phyloP scores from a whole-genome alignment of 1,284 basidiomycete genomes.

The Phlebopus sp. region DNA sequence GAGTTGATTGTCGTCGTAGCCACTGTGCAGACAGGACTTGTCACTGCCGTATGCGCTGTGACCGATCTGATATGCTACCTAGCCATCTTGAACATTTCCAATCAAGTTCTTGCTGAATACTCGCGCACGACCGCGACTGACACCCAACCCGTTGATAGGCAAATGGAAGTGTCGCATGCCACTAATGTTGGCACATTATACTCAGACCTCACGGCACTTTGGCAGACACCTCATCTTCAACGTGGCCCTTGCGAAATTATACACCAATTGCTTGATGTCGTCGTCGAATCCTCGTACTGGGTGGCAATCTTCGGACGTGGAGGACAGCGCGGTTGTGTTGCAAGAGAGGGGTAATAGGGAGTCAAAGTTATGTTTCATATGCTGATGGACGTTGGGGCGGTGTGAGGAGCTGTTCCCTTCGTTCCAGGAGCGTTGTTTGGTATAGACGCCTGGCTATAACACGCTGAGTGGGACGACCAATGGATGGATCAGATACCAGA shows the following conservation, averaged over 20 bases:
- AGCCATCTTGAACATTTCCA: not conserved
- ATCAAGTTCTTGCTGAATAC: not conserved
- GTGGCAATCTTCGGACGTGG: not conserved
- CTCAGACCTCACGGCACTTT: no score
- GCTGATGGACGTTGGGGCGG: no score
- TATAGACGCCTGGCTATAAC: no score
- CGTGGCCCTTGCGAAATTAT: slow-evolving; percentile 3
- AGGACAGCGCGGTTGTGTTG: no score
- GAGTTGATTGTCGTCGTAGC: slow-evolving; percentile 8
- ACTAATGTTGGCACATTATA: not conserved
- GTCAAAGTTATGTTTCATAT: no score
- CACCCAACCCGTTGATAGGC: not conserved
- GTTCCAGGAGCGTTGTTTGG: no score
- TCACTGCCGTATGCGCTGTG: slow-evolving; percentile 26
- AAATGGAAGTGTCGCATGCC: not conserved
- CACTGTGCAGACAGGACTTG: slow-evolving; percentile 28
- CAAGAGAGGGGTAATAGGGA: no score
- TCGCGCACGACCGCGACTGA: no score
- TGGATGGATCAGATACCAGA: no score
- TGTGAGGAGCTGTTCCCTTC: no score
- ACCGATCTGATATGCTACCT: slow-evolving; percentile 26
- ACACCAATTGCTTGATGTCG: slow-evolving; percentile 5
- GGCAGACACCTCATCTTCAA: slow-evolving; percentile 3
- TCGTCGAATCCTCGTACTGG: not conserved
- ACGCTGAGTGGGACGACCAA: no score